Conservation (phyloP, 2,329 filamentous ascomycete genomes). For the Pestalotiopsis sp. region DNA sequence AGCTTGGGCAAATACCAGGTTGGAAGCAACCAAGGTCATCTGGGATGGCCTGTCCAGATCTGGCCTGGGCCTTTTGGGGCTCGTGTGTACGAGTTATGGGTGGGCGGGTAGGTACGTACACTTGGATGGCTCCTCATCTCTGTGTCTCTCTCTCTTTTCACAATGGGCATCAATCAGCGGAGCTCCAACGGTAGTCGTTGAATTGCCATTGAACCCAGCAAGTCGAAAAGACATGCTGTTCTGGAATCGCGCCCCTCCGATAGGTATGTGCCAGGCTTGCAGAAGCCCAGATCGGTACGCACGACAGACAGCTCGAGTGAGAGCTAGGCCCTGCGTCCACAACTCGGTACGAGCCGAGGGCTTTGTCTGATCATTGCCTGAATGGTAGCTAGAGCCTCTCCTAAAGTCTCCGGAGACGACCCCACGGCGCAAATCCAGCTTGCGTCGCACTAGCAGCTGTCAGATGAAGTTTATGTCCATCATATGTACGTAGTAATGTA, state of each 20-base stretch:
- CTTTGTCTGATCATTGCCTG: not conserved
- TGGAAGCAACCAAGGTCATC: not conserved
- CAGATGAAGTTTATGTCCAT: not conserved
- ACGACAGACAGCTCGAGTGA: not conserved
- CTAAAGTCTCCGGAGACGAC: not conserved
- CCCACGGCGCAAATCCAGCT: not conserved
- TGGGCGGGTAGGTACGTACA: not conserved
- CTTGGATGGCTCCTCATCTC: not conserved
- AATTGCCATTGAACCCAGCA: too few relatives aligned
- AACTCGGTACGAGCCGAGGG: slow-evolving; percentile 1
- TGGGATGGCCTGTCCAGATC: not conserved
- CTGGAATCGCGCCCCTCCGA: too few relatives aligned
- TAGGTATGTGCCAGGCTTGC: not conserved
- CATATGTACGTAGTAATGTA: not conserved
- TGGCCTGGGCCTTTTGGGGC: not conserved
- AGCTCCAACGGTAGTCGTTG: not conserved
- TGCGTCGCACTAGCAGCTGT: not conserved
- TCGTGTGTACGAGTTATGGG: not conserved
- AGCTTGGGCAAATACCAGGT: not conserved
- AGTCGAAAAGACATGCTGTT: too few relatives aligned
- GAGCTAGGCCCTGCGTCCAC: not conserved
- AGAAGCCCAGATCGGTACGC: not conserved
- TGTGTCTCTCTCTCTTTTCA: not conserved
- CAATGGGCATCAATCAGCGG: not conserved
- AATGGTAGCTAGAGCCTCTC: not conserved